These are phyloP conservation scores for Didymella pinodella DNA, from an alignment of 2,329 filamentous ascomycete genomes.

Conservation along the genomic window DNA sequence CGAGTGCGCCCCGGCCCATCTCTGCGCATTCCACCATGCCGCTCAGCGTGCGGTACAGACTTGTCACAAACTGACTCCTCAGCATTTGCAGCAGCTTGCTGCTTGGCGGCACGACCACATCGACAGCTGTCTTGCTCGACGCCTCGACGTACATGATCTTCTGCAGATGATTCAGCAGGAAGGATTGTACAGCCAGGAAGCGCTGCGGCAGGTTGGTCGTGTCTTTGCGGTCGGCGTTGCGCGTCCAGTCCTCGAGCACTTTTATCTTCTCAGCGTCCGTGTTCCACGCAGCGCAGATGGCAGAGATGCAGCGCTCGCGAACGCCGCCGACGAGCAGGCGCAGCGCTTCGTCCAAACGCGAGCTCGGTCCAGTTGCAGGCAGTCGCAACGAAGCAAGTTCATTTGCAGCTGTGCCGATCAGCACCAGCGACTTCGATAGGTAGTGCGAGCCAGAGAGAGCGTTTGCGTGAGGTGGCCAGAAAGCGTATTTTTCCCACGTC, in stretches of 20 bases:
- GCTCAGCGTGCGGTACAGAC: conserved; percentile 90
- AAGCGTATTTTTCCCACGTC: conserved; percentile 91
- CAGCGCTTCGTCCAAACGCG: conserved; percentile 70
- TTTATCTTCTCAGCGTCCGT: conserved; percentile 93
- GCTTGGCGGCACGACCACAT: conserved; percentile 85
- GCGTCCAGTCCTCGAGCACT: conserved; percentile 91
- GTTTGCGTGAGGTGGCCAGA: conserved; percentile 94
- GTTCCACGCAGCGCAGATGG: conserved; percentile 90
- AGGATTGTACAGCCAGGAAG: conserved; percentile 85
- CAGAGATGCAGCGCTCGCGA: conserved; percentile 84
- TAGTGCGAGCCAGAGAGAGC: conserved; percentile 92
- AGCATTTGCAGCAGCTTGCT: conserved; percentile 91
- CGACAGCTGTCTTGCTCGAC: conserved; percentile 75
- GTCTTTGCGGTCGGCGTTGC: conserved; percentile 80
- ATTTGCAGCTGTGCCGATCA: conserved; percentile 86
- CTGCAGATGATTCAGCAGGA: conserved; percentile 85
- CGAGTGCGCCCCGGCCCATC: conserved; percentile 69
- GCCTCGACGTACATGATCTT: conserved; percentile 95
- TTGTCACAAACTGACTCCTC: conserved; percentile 88
- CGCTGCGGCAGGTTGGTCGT: conserved; percentile 89
- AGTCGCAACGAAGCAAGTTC: conserved; percentile 82
- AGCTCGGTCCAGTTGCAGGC: conserved; percentile 63
- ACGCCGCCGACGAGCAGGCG: conserved; percentile 77
- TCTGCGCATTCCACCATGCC: conserved; percentile 98
- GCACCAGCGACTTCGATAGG: conserved; percentile 78